These are phyloP conservation scores for Pichia sporocuriosa DNA, from an alignment of 805 yeast genomes.

Conservation along the genomic window DNA sequence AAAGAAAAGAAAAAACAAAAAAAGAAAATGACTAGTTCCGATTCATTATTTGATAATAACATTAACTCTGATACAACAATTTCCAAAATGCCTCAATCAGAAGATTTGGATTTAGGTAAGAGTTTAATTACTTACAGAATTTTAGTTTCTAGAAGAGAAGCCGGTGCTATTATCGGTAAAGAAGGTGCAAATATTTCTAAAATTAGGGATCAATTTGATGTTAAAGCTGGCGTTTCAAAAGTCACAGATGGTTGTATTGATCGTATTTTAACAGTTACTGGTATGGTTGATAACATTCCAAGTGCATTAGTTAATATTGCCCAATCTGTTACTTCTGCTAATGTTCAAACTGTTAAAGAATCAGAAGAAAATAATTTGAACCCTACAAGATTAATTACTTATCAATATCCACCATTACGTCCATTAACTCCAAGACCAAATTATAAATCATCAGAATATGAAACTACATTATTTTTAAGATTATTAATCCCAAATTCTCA, in stretches of 20 bases:
- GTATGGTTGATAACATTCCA: conserved; percentile 62
- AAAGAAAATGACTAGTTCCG: conserved; percentile 21
- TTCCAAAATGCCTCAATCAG: not conserved
- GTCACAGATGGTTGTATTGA: conserved; percentile 76
- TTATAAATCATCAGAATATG: conserved; percentile 44
- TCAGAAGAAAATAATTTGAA: conserved; percentile 22
- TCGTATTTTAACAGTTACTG: conserved; percentile 73
- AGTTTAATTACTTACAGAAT: conserved; percentile 41
- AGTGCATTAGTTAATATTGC: conserved; percentile 67
- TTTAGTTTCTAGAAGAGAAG: conserved; percentile 75
- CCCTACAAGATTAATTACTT: conserved; percentile 31
- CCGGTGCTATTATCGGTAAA: conserved; percentile 85
- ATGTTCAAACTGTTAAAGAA: conserved; percentile 22
- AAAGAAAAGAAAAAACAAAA: no score
- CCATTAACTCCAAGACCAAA: conserved; percentile 48
- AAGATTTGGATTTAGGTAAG: conserved; percentile 23
- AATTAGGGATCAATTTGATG: conserved; percentile 66
- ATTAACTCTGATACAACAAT: conserved; percentile 20
- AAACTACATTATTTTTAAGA: conserved; percentile 53
- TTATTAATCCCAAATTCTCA: conserved; percentile 76
- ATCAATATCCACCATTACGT: conserved; percentile 53
- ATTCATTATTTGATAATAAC: conserved; percentile 28
- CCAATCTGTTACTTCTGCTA: conserved; percentile 48
- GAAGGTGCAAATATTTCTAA: conserved; percentile 73
- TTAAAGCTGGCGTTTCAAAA: conserved; percentile 82